phyloP scores from a whole-genome alignment of 495 filamentous ascomycete species.

The Diplogelasinospora grovesii region DNA sequence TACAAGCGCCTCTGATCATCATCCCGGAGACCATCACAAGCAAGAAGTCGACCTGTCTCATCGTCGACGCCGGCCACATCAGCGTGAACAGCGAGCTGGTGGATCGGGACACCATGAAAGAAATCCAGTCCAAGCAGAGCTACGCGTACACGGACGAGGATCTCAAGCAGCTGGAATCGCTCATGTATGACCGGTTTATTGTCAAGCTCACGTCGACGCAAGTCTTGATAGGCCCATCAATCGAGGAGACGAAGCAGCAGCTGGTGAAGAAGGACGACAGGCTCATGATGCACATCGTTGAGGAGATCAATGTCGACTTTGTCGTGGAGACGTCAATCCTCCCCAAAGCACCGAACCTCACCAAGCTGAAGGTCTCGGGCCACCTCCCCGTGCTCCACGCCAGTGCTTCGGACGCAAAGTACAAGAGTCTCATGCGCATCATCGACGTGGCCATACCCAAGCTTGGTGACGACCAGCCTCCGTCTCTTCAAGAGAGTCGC shows the following conservation, averaged over 20 bases:
- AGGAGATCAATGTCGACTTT: constrained; percentile 95
- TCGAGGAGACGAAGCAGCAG: constrained; percentile 84
- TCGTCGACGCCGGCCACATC: constrained; percentile 92
- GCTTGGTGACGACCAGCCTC: constrained; percentile 51
- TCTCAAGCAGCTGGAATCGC: constrained; percentile 72
- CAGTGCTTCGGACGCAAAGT: constrained; percentile 86
- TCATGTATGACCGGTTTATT: constrained; percentile 94
- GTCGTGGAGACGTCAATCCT: constrained; percentile 87
- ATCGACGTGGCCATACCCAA: constrained; percentile 93
- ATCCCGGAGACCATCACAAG: constrained; percentile 86
- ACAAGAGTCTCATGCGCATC: constrained; percentile 91
- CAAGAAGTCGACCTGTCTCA: constrained; percentile 74
- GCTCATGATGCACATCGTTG: constrained; percentile 81
- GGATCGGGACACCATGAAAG: constrained; percentile 77
- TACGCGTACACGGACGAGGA: constrained; percentile 85
- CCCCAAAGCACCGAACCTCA: constrained; percentile 88
- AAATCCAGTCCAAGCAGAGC: constrained; percentile 85
- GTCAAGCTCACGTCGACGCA: constrained; percentile 91
- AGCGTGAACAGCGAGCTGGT: constrained; percentile 90
- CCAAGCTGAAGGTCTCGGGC: constrained; percentile 82
- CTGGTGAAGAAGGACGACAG: constrained; percentile 60
- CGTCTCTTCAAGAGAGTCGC: constrained; percentile 10
- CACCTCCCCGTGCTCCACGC: constrained; percentile 89
- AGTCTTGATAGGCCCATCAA: constrained; percentile 88
- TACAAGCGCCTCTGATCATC: constrained; percentile 93